These are phyloP conservation scores for Tulasnella calospora DNA, from an alignment of 768 basidiomycete species.

Conservation along the genomic window DNA sequence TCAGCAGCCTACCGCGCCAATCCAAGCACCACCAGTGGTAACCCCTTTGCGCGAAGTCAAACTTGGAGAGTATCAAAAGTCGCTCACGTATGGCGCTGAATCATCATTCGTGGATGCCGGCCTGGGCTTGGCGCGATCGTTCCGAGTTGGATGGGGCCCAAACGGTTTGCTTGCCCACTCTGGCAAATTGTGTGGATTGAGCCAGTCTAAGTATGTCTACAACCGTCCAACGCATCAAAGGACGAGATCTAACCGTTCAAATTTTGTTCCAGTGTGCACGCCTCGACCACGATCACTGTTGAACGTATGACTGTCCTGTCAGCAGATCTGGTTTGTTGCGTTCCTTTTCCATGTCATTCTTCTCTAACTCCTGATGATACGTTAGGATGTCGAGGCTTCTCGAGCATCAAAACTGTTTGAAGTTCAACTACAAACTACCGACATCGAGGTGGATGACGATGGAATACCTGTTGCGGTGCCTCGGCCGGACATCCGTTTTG, in stretches of 20 bases:
- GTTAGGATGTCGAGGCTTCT: conserved; percentile 34
- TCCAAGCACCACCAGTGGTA: conserved; percentile 17
- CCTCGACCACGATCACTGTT: conserved; percentile 31
- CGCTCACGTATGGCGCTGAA: conserved; percentile 41
- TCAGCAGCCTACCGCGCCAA: background rate
- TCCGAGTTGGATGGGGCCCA: conserved; percentile 87
- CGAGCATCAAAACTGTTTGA: conserved; percentile 62
- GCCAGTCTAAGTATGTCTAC: conserved; percentile 41
- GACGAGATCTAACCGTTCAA: conserved; percentile 43
- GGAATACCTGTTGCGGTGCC: conserved; percentile 67
- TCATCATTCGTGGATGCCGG: conserved; percentile 77
- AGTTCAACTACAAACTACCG: conserved; percentile 69
- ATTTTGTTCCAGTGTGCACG: background rate
- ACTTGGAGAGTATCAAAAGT: conserved; percentile 27
- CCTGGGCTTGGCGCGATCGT: conserved; percentile 77
- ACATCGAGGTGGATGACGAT: conserved; percentile 61
- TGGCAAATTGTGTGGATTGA: conserved; percentile 50
- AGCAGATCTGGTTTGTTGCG: conserved; percentile 27
- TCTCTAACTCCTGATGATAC: conserved; percentile 31
- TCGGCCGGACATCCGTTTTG: conserved; percentile 61
- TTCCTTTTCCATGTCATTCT: background rate
- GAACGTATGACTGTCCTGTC: conserved; percentile 34
- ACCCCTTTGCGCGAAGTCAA: conserved; percentile 17
- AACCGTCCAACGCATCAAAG: conserved; percentile 31
- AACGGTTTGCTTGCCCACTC: conserved; percentile 68